Evolutionary conservation across 495 filamentous ascomycete species (phyloP).

Genomic region (Annulohypoxylon stygium): DNA sequence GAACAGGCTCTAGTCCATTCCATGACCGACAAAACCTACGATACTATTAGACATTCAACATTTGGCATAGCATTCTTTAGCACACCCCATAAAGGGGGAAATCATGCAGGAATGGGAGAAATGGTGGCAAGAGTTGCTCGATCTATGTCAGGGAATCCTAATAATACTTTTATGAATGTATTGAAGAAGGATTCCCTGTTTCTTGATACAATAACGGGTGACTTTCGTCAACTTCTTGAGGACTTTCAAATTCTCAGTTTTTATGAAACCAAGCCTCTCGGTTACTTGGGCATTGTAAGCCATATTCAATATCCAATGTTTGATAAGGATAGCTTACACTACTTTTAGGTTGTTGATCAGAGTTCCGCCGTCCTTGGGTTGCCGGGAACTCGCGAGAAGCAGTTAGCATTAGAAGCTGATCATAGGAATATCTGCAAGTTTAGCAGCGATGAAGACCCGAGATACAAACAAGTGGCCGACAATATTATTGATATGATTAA

Average conservation of each 20-base stretch:
- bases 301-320: not conserved
- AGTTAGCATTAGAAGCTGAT: conserved; percentile 44
- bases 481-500: conserved; percentile 42
- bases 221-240: conserved; percentile 49
- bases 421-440: conserved; percentile 52
- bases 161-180: conserved; percentile 46
- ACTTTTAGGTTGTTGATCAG: conserved; percentile 46
- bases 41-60: too few species aligned
- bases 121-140: conserved; percentile 45
- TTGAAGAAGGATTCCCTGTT: conserved; percentile 41
- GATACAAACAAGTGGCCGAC: conserved; percentile 46
- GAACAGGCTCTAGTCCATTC: conserved; percentile 41
- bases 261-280: conserved; percentile 47
- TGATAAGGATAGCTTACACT: conserved; percentile 13
- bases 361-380: conserved; percentile 48
- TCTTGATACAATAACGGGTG: conserved; percentile 36
- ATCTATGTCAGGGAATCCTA: conserved; percentile 40
- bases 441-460: conserved; percentile 38
- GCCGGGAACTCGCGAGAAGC: conserved; percentile 41
- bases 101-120: conserved; percentile 45
- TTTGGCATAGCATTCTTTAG: conserved; percentile 48
- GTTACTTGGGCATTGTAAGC: conserved; percentile 31
- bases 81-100: conserved; percentile 39
- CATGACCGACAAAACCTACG: conserved; percentile 35
- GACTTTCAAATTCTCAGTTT: conserved; percentile 48